Evolutionary conservation across 169 alveolate genomes (phyloP).

Genomic region (Haemoproteus tartakovskyi): DNA sequence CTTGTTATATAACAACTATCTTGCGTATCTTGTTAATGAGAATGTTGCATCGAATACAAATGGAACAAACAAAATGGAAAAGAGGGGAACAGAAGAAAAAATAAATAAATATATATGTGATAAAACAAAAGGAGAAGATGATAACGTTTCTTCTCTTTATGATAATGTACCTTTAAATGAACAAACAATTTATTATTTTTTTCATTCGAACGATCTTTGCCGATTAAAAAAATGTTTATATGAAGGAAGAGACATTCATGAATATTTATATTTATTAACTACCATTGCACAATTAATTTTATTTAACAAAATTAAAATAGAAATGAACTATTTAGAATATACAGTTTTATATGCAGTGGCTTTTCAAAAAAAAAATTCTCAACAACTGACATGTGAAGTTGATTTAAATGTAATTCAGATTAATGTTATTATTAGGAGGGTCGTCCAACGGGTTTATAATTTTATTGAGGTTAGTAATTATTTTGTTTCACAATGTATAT

Average conservation of each 20-base stretch:
- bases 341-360: slow-evolving; percentile 61
- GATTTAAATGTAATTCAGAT: slow-evolving; percentile 34
- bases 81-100: not conserved
- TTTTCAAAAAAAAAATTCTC: slow-evolving; percentile 27
- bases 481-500: not conserved
- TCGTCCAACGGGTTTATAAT: slow-evolving; percentile 39
- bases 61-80: too few species aligned
- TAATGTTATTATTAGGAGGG: slow-evolving; percentile 33
- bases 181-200: slow-evolving; percentile 23
- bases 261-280: slow-evolving; percentile 13
- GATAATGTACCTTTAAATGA: not conserved
- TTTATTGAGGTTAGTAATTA: slow-evolving; percentile 12
- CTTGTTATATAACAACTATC: slow-evolving; percentile 9
- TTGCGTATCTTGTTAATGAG: too few species aligned
- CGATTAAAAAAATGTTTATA: slow-evolving; percentile 32
- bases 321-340: slow-evolving; percentile 38
- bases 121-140: not conserved
- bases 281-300: slow-evolving; percentile 35
- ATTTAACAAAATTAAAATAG: slow-evolving; percentile 31
- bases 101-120: slow-evolving; percentile 4
- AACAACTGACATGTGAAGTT: slow-evolving; percentile 27
- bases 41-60: not conserved
- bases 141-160: slow-evolving; percentile 10
- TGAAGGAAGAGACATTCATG: slow-evolving; percentile 23
- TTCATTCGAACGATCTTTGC: slow-evolving; percentile 55